Evolutionary conservation across 768 basidiomycete genomes (phyloP).

Genomic region (Leccinum disarticulatum): DNA sequence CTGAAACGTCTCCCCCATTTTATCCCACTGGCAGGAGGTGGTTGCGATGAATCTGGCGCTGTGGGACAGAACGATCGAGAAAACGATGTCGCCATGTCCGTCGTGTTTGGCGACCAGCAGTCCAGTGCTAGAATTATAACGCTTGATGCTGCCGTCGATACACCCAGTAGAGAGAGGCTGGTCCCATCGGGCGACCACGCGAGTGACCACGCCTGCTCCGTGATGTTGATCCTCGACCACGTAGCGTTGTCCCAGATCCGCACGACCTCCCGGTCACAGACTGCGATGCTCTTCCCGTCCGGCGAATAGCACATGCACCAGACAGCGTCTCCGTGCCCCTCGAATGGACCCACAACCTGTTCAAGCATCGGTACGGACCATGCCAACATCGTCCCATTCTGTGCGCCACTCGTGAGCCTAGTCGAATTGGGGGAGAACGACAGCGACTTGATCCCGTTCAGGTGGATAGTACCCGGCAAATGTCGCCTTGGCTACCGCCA

Average conservation of each 20-base stretch:
- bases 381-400: constrained; percentile 15
- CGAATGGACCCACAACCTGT: constrained; percentile 6
- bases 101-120: neutral
- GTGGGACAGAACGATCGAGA: constrained; percentile 21
- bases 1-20: constrained; percentile 24
- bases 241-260: constrained; percentile 16
- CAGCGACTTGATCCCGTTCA: constrained; percentile 10
- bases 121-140: constrained; percentile 12
- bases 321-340: constrained; percentile 13
- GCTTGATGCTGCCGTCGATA: constrained; percentile 15
- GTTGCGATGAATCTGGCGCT: constrained; percentile 24
- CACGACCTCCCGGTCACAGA: constrained; percentile 19
- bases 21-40: constrained; percentile 23
- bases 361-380: constrained; percentile 17
- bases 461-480: too few relatives aligned
- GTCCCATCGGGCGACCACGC: constrained; percentile 18
- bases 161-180: constrained; percentile 18
- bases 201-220: constrained; percentile 22
- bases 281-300: constrained; percentile 18
- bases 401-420: constrained; percentile 16
- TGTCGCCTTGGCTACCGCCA: too few relatives aligned
- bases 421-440: constrained; percentile 21
- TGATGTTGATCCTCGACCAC: constrained; percentile 2
- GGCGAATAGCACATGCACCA: constrained; percentile 23
- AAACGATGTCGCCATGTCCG: constrained; percentile 22